Base-by-base conservation (phyloP, 2,329 filamentous ascomycete genomes). In the Colletotrichum sidae region DNA sequence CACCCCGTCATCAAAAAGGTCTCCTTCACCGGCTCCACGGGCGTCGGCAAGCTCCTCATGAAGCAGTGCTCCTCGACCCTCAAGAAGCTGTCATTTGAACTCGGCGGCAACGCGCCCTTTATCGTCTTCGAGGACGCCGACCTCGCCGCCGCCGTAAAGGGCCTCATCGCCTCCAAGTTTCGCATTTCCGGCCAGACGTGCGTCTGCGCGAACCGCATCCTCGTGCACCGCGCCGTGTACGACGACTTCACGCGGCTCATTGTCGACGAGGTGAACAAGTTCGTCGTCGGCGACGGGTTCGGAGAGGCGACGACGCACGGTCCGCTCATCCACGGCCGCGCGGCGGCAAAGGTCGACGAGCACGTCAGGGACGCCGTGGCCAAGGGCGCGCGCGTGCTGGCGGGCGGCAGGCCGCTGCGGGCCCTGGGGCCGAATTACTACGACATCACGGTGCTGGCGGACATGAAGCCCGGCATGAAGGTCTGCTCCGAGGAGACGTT, bases 1-100 rank as follows among this genome's bases (percentile, higher is more conserved):
- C 92, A 95, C 73, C 78, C 87, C 37, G 84, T 85, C 45, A 84
- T 95, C n/a, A 89, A 93, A 72, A 94, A 94, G 80, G 83, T 95
- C 67, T 90, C 92, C 0, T 94, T 94, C 68, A 94, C 92, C 0
- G 92, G 92, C 44, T 92, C 88, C 8, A 94, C 92, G 0, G 80
- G 81, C 2, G 94, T 91, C 0, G 92, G 89, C 11, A 86, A 87
- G 65, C 84, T 90, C 55, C 91, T 94, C 69, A 93, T 94, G 90
- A 92, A 92, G 74, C 84, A 87, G 78, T 91, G 92, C 0, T 84
- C 87, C 9, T 78, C 84, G 0, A 92, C 82, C 67, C 78, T 88
- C 71, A 90, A 90, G 78, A 90, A 89, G 72, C 86, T 90, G 60
- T 90, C 88, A 1, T 81, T 90, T 10, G 88, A 90, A 76, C 88